Conservation (phyloP, 306 rosid genomes). For the Rubus parviflorus region DNA sequence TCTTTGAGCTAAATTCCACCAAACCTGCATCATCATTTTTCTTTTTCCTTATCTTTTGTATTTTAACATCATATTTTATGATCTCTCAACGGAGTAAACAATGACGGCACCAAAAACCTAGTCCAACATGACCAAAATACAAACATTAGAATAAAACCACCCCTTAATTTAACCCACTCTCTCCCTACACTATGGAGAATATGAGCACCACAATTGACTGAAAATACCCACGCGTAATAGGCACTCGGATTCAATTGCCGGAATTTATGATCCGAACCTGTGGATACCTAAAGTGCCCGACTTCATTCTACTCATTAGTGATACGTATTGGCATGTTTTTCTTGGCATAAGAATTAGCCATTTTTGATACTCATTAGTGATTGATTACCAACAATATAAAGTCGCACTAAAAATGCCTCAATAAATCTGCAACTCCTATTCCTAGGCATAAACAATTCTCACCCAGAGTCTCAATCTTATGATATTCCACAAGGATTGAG, state of each 20-base stretch:
- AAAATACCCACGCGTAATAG: no score
- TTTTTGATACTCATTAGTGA: background rate
- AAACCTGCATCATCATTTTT: background rate
- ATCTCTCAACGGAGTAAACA: background rate
- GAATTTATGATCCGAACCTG: no score
- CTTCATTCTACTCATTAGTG: no score
- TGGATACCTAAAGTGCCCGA: no score
- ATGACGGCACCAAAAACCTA: background rate
- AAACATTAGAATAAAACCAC: background rate
- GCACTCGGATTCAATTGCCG: no score
- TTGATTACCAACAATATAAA: background rate
- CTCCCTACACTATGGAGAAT: no score
- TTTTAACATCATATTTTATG: no score
- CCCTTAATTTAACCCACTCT: background rate
- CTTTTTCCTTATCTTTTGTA: background rate
- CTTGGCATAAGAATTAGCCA: background rate
- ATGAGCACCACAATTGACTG: background rate
- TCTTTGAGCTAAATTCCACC: background rate
- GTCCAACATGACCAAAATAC: background rate
- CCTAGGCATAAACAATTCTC: background rate
- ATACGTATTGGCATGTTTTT: background rate
- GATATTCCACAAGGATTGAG: background rate
- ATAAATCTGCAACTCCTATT: background rate
- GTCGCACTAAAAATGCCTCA: background rate
- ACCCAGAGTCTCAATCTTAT: conserved; percentile 6